Base-by-base conservation (phyloP, 1,284 basidiomycete species). In the Heterobasidion annosum region DNA sequence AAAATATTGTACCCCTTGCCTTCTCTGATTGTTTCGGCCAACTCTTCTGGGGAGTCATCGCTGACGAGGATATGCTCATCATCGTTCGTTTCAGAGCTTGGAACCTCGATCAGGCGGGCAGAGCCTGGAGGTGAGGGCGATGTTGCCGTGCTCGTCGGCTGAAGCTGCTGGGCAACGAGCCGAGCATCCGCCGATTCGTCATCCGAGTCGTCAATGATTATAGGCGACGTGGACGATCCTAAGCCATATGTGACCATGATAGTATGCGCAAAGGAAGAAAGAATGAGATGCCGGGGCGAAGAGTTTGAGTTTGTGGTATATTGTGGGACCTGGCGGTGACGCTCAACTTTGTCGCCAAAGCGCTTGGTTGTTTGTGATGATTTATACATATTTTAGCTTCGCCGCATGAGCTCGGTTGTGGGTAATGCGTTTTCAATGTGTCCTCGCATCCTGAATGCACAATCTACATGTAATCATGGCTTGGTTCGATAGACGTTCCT, bases 1-100 rank as follows among this genome's bases (percentile, higher is more conserved):
- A 61, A 54, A 2, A 61, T 59, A n/a, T 58, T 50, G 50, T 61
- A 61, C 6, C 59, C 60, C 32, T 49, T 52, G 18, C 57, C 57
- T 3, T 43, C 52, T 47, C 10, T 54, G 9, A 49, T 47, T n/a
- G 25, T 37, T 13, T 47, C 45, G 45, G 9, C 8, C 3, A 25
- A 3, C 10, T 47, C 45, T 9, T 47, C 45, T 12, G 18, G 10
- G 3, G 12, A 47, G 16, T 47, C 25, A 10, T 47, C 45, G 10
- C 10, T 13, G 12, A 16, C n/a, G n/a, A 44, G 1, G 40, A 19
- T 15, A 8, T 16, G 18, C 4, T 34, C 5, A 15, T 16, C 8
- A 10, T 16, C 25, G 16, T n/a, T 44, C 48, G 48, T n/a, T 12
- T 25, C 50, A 12, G 9, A 16, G 10, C 3, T 32, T 47, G 10